These are phyloP conservation scores for Ophiostoma tasmaniense DNA, from an alignment of 2,329 filamentous ascomycete species.

Conservation along the genomic window DNA sequence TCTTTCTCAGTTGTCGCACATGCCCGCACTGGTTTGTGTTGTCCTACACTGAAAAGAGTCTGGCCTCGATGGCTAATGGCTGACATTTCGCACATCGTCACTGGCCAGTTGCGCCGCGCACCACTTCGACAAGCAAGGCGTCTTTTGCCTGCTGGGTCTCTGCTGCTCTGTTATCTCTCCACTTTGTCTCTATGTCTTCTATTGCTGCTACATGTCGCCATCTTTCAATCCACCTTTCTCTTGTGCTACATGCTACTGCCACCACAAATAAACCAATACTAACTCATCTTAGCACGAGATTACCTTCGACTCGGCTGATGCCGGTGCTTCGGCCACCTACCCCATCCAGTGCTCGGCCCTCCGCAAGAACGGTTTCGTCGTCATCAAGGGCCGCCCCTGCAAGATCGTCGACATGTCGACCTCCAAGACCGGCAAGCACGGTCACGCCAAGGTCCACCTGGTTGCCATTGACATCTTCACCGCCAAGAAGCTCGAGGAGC, in stretches of 20 bases:
- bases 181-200: neutral
- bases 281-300: slow-evolving; percentile 48
- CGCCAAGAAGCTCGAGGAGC: slow-evolving; percentile 98
- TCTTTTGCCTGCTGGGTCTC: neutral
- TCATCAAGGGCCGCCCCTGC: slow-evolving; percentile 98
- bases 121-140: neutral
- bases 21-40: neutral
- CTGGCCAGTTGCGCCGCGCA: neutral
- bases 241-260: neutral
- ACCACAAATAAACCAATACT: neutral
- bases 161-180: neutral
- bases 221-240: neutral
- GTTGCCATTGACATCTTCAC: slow-evolving; percentile 99
- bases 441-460: slow-evolving; percentile 99
- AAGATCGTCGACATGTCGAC: slow-evolving; percentile 99
- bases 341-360: slow-evolving; percentile 99
- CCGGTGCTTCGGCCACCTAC: slow-evolving; percentile 87
- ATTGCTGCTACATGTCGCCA: neutral
- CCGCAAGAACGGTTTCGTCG: slow-evolving; percentile 98
- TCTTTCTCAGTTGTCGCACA: neutral
- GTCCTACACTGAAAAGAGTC: neutral
- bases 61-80: neutral
- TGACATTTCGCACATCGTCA: neutral
- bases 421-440: slow-evolving; percentile 99
- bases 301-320: slow-evolving; percentile 86